Conservation (phyloP, 768 basidiomycete species). For the Clavulina sp. region DNA sequence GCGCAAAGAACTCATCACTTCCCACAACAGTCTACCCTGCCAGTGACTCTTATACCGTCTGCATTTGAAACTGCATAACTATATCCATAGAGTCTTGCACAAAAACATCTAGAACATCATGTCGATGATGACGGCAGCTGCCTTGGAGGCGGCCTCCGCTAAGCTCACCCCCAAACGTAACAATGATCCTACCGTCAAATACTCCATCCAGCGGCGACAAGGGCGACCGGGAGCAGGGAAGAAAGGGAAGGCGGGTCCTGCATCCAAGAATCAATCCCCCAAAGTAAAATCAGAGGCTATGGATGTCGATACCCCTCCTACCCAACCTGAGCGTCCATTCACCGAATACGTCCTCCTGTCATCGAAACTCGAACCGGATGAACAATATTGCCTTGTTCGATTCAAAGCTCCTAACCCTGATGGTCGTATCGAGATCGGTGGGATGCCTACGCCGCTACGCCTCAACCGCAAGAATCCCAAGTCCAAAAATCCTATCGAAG, state of each 20-base stretch:
- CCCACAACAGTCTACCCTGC: not conserved
- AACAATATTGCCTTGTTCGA: not conserved
- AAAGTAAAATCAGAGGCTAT: not conserved
- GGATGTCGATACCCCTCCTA: not conserved
- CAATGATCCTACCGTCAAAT: not conserved
- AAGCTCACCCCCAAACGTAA: not conserved
- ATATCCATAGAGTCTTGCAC: not conserved
- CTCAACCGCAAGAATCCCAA: constrained; percentile 73
- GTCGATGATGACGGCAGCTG: not conserved
- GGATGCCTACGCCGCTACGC: constrained; percentile 62
- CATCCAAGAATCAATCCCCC: too few species aligned
- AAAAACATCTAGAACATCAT: not conserved
- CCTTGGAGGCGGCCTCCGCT: too few species aligned
- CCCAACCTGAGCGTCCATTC: not conserved
- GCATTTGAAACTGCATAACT: not conserved
- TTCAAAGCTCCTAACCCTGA: not conserved
- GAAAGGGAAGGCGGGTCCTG: too few species aligned
- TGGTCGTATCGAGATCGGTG: constrained; percentile 34
- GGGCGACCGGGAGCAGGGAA: too few species aligned
- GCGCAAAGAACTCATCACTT: not conserved
- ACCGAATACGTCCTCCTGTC: not conserved
- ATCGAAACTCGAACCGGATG: not conserved
- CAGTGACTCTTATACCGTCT: not conserved
- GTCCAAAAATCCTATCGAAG: constrained; percentile 5
- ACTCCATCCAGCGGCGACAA: not conserved